These are phyloP conservation scores for Przewalskia tangutica DNA, from an alignment of 257 asterid genomes.

Conservation along the genomic window DNA sequence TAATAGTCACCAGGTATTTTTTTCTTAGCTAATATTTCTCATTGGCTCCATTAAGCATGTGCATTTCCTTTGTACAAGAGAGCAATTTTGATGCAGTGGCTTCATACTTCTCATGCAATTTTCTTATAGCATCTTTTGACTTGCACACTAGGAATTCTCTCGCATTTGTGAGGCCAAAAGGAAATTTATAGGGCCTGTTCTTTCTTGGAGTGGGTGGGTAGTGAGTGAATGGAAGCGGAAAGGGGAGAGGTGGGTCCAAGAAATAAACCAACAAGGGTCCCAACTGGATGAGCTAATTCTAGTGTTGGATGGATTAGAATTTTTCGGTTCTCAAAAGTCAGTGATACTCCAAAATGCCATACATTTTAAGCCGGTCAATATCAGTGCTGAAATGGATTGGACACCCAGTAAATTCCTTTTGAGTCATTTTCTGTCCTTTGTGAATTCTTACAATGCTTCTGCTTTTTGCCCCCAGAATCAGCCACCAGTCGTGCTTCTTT, in stretches of 20 bases:
- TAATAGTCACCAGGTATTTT: constrained; percentile 63
- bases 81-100: background rate
- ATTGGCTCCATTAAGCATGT: background rate
- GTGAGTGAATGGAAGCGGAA: background rate
- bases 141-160: background rate
- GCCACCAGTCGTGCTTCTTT: background rate
- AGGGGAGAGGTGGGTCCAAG: background rate
- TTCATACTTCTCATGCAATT: background rate
- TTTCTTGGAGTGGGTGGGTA: background rate
- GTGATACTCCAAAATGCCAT: background rate
- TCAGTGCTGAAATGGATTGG: background rate
- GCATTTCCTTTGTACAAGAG: background rate
- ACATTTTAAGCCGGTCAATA: background rate
- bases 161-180: background rate
- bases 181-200: background rate
- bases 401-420: background rate
- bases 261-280: background rate
- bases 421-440: background rate
- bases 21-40: background rate
- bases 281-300: background rate
- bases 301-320: background rate
- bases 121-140: background rate
- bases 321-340: background rate
- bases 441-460: background rate
- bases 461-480: background rate